Base-by-base conservation (phyloP, 345 rosid genomes). In the Lagerstroemia speciosa region DNA sequence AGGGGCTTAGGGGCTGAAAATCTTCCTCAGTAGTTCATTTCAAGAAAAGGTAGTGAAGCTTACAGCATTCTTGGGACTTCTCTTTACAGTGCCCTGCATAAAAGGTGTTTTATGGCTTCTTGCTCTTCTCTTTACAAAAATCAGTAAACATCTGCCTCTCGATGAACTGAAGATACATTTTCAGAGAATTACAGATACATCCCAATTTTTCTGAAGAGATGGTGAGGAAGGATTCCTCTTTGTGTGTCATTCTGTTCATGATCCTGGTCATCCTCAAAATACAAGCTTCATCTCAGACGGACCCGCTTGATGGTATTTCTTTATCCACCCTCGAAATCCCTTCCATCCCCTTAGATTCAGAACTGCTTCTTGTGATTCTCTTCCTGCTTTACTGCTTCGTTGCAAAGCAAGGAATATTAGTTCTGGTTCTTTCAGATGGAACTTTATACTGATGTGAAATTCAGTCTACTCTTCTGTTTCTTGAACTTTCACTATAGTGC, bases 231-330 rank as follows among this genome's bases (percentile, higher is more conserved):
- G 26, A 31, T 36, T 50, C 24, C 62, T 38, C 61, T 34, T 38
- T 48, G 69, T 36, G 72, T 55, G 45, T 74, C 67, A 58, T 73
- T 63, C 61, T 67, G 22, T 40, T 63, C 50, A 53, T 82, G 64
- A 41, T 83, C 84, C 78, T 58, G 7, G 71, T 66, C 68, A 63
- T 71, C 69, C 76, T 85, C 65, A 76, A 75, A 78, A 67, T 70
- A 69, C 77, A 69, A 43, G 73, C 85, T 67, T 58, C 69, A 41
- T 82, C 90, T 11, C 69, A 69, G 33, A 89, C 93, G 32, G 91
- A 91, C 78, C 84, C 80, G 34, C 73, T 81, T 37, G 95, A 94
- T 55, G 92, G 99, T 91, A 83, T 72, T 65, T 41, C 9, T 14
- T 5, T 41, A 41, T 16, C 46, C 46, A 3, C 14, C 46, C 66